A percentile compares a stretch with the other conserved stretches of the same genome.
Conservation (phyloP, 495 filamentous ascomycete species). For the Lasiosphaeria ovina region DNA sequence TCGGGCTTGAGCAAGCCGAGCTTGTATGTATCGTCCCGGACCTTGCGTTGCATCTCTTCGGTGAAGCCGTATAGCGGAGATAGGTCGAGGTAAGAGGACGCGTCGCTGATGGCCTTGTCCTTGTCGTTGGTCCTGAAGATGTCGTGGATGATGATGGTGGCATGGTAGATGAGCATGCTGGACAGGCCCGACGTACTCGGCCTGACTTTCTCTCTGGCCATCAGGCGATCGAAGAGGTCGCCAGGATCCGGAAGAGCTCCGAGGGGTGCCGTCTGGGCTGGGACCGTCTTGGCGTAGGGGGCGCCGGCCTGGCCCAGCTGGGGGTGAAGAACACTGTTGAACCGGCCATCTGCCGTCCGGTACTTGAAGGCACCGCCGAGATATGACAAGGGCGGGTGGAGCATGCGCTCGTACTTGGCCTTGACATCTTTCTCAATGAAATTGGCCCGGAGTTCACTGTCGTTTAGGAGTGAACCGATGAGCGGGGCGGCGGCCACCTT, state of each 20-base stretch:
- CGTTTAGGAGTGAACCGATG: too few species aligned
- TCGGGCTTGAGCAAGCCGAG: conserved; percentile 79
- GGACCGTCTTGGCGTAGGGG: conserved; percentile 69
- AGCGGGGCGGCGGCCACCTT: too few species aligned
- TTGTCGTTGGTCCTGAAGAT: conserved; percentile 40
- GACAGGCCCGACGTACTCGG: conserved; percentile 72
- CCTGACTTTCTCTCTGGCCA: conserved; percentile 56
- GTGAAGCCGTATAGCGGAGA: conserved; percentile 78
- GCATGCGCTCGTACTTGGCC: too few species aligned
- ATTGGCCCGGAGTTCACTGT: too few species aligned
- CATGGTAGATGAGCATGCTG: conserved; percentile 80
- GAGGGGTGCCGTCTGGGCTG: conserved; percentile 41
- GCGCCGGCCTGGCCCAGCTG: conserved; percentile 55
- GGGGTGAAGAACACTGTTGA: conserved; percentile 63
- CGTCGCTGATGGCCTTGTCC: conserved; percentile 40
- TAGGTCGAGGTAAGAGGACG: conserved; percentile 79
- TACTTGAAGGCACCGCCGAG: conserved; percentile 48
- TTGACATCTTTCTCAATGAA: too few species aligned
- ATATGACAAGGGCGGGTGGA: not conserved
- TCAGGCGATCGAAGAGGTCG: conserved; percentile 69
- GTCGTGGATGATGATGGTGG: conserved; percentile 81
- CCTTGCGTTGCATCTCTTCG: conserved; percentile 60
- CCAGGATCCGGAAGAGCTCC: conserved; percentile 69
- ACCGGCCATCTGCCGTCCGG: conserved; percentile 67
- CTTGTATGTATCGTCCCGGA: conserved; percentile 60